These are phyloP conservation scores for Botrytis elliptica DNA, from an alignment of 2,329 filamentous ascomycete species.

Conservation along the genomic window DNA sequence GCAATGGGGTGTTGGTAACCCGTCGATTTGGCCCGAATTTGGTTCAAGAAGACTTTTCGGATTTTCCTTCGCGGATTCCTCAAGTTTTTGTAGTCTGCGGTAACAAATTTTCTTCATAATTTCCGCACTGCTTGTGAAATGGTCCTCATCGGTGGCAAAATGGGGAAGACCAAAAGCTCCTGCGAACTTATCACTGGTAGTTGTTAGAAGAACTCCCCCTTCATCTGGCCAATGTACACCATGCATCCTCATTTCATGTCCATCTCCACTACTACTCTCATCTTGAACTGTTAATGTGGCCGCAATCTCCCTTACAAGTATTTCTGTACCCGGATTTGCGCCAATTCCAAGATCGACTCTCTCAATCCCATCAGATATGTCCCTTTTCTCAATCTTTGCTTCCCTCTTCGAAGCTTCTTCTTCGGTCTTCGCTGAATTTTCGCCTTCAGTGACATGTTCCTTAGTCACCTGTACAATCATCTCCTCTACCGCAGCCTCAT, in stretches of 20 bases:
- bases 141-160: conserved; percentile 60
- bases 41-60: conserved; percentile 75
- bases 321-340: conserved; percentile 38
- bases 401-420: not conserved
- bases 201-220: conserved; percentile 77
- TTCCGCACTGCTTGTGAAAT: conserved; percentile 56
- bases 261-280: conserved; percentile 64
- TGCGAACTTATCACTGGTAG: conserved; percentile 91
- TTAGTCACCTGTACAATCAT: conserved; percentile 23
- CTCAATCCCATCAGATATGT: conserved; percentile 16
- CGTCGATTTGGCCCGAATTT: conserved; percentile 59
- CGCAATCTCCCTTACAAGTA: conserved; percentile 62
- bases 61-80: conserved; percentile 54
- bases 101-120: conserved; percentile 73
- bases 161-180: conserved; percentile 89
- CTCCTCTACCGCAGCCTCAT: conserved; percentile 43
- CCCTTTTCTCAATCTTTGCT: not conserved
- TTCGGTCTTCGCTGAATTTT: not conserved
- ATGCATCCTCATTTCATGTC: conserved; percentile 76
- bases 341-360: not conserved
- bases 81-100: conserved; percentile 64
- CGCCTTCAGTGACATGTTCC: conserved; percentile 14
- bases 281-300: conserved; percentile 73
- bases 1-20: conserved; percentile 70
- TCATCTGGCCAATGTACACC: conserved; percentile 84